Evolutionary conservation across 495 filamentous ascomycete genomes (phyloP).

Genomic region (Penicillium nucicola): DNA sequence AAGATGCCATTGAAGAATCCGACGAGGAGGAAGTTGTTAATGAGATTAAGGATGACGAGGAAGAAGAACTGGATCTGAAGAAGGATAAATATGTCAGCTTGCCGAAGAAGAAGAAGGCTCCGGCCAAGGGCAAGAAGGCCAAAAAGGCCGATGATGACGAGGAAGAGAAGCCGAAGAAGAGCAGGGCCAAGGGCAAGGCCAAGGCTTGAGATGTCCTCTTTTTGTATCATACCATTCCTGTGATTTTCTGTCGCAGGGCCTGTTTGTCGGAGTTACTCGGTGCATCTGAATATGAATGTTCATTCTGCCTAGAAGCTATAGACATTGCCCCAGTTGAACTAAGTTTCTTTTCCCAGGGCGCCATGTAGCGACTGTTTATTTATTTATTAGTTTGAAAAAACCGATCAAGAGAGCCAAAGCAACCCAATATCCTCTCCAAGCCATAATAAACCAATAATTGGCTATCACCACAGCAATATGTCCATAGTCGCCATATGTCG

Average conservation of each 20-base stretch:
- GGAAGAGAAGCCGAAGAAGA: constrained; percentile 56
- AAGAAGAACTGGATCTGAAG: constrained; percentile 72
- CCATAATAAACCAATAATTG: too few species aligned
- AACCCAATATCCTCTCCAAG: too few species aligned
- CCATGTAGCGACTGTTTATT: too few species aligned
- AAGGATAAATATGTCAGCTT: constrained; percentile 96
- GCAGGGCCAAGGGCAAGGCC: constrained; percentile 43
- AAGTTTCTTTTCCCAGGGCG: background rate
- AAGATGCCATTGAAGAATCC: constrained; percentile 92
- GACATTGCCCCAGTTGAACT: background rate
- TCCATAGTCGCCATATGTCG: too few species aligned
- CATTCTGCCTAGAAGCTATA: too few species aligned
- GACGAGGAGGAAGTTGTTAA: constrained; percentile 68
- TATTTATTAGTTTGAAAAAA: too few species aligned
- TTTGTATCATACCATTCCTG: constrained; percentile 8
- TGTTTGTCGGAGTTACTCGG: background rate
- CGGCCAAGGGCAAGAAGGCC: constrained; percentile 53
- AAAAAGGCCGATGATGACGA: constrained; percentile 47
- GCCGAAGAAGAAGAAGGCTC: constrained; percentile 72
- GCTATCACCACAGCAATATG: too few species aligned
- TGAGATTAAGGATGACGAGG: constrained; percentile 58
- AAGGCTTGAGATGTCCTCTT: constrained; percentile 19
- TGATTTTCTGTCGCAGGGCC: background rate
- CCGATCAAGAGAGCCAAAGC: too few species aligned
- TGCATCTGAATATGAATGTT: background rate